Percentiles rank a stretch among this genome's conserved stretches.
phyloP scores from a whole-genome alignment of 2,329 filamentous ascomycete genomes.

The Madurella fahalii region DNA sequence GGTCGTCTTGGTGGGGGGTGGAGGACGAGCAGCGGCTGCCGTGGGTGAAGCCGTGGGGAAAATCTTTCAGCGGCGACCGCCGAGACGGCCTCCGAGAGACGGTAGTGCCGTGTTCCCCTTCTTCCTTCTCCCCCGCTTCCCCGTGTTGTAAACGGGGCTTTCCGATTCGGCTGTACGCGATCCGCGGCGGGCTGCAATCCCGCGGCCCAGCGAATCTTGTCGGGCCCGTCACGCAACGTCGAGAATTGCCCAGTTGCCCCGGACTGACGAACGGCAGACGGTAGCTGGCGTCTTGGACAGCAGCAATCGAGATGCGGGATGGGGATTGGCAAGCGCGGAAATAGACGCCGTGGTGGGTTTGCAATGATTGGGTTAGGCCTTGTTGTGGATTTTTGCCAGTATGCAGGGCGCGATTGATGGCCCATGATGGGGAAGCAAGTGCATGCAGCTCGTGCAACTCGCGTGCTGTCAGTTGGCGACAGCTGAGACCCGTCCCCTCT shows the following conservation, averaged over 20 bases:
- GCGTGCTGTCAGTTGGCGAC: background rate
- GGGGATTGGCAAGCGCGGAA: background rate
- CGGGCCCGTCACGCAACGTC: conserved; percentile 1
- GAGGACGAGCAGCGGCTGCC: conserved; percentile 24
- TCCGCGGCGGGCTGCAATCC: background rate
- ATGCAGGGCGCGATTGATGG: background rate
- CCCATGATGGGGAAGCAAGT: background rate
- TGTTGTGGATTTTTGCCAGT: background rate
- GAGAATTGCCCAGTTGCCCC: background rate
- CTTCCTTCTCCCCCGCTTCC: background rate
- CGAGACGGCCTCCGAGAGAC: conserved; percentile 40
- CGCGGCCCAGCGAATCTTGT: background rate
- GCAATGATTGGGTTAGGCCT: background rate
- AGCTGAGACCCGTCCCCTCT: background rate
- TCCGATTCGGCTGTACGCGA: background rate
- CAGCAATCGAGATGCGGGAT: background rate
- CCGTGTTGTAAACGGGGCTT: conserved; percentile 2
- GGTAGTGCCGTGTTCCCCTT: conserved; percentile 12
- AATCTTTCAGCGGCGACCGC: conserved; percentile 40
- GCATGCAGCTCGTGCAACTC: background rate
- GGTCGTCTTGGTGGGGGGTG: conserved; percentile 22
- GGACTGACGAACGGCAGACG: background rate
- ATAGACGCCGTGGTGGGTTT: background rate
- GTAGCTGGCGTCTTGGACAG: background rate
- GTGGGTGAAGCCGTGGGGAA: conserved; percentile 49